Evolutionary conservation across 2,329 filamentous ascomycete genomes (phyloP), one percentile per base, ranked within the genome.

Genomic region (Rhexocercosporidium sp.): DNA sequence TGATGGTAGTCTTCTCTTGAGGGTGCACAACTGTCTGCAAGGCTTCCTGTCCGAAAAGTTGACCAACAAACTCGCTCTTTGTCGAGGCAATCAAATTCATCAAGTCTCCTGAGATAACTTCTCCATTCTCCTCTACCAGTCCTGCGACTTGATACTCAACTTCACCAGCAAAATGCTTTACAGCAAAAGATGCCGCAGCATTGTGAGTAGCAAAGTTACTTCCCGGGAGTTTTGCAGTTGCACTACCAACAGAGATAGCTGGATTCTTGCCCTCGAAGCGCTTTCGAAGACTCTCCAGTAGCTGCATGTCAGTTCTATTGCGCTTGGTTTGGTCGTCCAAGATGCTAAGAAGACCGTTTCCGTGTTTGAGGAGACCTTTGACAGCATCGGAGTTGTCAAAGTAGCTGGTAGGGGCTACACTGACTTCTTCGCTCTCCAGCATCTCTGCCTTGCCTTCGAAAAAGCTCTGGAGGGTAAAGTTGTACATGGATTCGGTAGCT

Each of bases 311-410:
- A 0, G 90, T 93, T 75, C 94, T 91, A 73, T 95, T 92, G 63
- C 95, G 92, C 59, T 92, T 90, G 53, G 94, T 97, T 79, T 99
- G 96, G 76, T 99, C 96, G 76, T 99, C 96, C 0, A 99, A 83
- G 70, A 99, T 99, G 79, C 93, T 94, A 22, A 99, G 84, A 46
- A 99, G 83, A 53, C 96, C 96, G 75, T 98, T 98, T 29, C 94
- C 93, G 65, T 93, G 86, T 82, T 98, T 99, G 64, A 99, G 83
- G 37, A 99, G 85, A 14, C 94, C 95, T 75, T 92, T 93, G 68
- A 97, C 94, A 11, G 95, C 94, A 78, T 98, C 96, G 0, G 92
- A 94, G 79, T 98, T 99, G 80, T 99, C 96, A 74, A 97, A 99
- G 79, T 98, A 99, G 81, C 93, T 97, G 0, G 95, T 97, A 0